phyloP scores from a whole-genome alignment of 371 early-diverging fungal genomes.

The Apophysomyces variabilis region DNA sequence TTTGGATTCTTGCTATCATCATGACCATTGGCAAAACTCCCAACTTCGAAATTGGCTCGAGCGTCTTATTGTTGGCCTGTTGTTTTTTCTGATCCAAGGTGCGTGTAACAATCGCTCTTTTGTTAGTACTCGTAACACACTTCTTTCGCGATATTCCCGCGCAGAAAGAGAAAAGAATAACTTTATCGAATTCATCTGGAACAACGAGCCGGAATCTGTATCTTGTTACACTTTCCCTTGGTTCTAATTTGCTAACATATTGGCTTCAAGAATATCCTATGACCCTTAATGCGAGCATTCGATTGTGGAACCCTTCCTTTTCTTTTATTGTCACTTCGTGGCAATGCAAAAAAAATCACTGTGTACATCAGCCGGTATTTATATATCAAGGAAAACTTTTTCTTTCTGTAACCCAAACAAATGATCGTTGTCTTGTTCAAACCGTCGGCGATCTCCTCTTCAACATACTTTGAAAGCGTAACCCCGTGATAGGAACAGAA shows the following conservation, averaged over 20 bases:
- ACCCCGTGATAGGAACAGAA: not conserved
- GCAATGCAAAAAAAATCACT: not conserved
- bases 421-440: slow-evolving; percentile 3
- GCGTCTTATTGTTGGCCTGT: not conserved
- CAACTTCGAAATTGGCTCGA: not conserved
- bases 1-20: not conserved
- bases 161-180: not conserved
- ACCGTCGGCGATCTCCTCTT: slow-evolving; percentile 7
- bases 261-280: not conserved
- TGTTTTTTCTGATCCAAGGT: slow-evolving; percentile 1
- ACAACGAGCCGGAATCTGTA: not conserved
- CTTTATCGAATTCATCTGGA: slow-evolving; percentile 2
- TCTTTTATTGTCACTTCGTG: too few species aligned
- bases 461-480: not conserved
- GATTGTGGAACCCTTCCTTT: not conserved
- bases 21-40: not conserved
- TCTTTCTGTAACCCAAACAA: slow-evolving; percentile 9
- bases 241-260: not conserved
- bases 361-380: not conserved
- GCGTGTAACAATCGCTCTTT: slow-evolving; percentile 1
- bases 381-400: not conserved
- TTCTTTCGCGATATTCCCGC: not conserved
- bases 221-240: not conserved
- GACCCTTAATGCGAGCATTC: not conserved
- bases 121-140: not conserved